Base-by-base conservation (phyloP, 106 monocot species). In the Phalaenopsis aphrodite region DNA sequence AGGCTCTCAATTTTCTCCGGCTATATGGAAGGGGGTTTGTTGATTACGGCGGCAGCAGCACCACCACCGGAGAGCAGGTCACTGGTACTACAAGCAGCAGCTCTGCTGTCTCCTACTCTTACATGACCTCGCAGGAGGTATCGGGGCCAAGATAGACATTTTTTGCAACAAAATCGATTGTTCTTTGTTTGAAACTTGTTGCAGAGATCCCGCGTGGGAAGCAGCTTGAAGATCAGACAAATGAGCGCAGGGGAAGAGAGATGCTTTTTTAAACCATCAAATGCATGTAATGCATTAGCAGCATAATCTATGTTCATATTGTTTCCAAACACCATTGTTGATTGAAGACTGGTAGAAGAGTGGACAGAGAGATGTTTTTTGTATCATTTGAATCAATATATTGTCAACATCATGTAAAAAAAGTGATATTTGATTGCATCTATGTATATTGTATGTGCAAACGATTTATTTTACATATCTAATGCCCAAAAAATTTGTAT, bases 91-190 rank as follows among this genome's bases (percentile, higher is more conserved):
- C 37, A 10, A 24, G 39, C 76, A 76, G 76, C 49, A 49, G 76
- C 76, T 76, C 49, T 2, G 24, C 8, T 15, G 12, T 55, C 18
- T 38, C 39, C 58, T 72, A 80, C 66, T 83, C 87, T 2, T 84
- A 84, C 79, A 15, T 84, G 75, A 84, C 87, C 47, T 84, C 87
- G 56, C 75, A 84, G 65, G 77, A 81, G 21, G 69, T 87, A 10
- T 87, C 87, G 0, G 87, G 87, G 30, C 87, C 87, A 11, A 87
- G 87, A 75, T 87, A 87, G 84, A 37, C 11, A 41, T 24, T 24
- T 24, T 65, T 24, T 24, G 64, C 24, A 21, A 65, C 64, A 65
- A 24, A 65, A 5, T 52, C 52, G 52, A 12, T 52, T 52, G 48
- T 14, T 52, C 14, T 52, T 52, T 52, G 52, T 52, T 1, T 52